Base-by-base conservation (phyloP, 305 asterid species). In the Rubia tinctorum region DNA sequence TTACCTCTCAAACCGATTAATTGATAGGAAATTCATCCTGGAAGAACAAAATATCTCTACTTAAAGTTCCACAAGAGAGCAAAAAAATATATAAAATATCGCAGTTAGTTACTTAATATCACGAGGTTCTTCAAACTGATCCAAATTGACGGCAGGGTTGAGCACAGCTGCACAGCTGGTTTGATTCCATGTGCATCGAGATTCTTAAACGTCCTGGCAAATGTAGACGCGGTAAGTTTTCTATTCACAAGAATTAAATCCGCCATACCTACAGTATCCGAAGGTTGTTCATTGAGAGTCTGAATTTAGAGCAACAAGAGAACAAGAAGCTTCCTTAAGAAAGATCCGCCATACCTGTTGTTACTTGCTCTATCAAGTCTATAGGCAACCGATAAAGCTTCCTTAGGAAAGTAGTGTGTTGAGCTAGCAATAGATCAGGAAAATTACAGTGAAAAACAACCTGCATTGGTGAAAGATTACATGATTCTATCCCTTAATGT, bases 1-100 rank as follows among this genome's bases (percentile, higher is more conserved):
- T 76, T 92, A 90, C 87, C 95, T 87, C 71, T 95, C 99, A 80
- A 90, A 94, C 64, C 99, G 96, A 75, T 94, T 94, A 83, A 94
- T 92, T 22, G 99, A 94, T 44, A 94, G 95, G 83, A 94, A 88
- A 79, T 78, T 88, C 85, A 82, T 78, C 89, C 98, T 95, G 81
- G 27, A 83, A 44, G 12, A 68, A 74, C 63, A 64, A 64, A 53
- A 71, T 51, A 27, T 65, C 51, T n/a, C 18, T 25, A 39, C 4
- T 6, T 30, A 9, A 39, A 37, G 63, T 40, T 64, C 53, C 44
- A 34, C 39, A 30, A 53, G 34, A 49, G 23, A 43, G 22, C 6
- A 66, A 56, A 56, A 49, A 64, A 72, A 66, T 40, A 2, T 42
- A 7, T 37, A 77, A 78, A 76, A 76, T 44, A 81, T n/a, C 73